A percentile compares a stretch with the other conserved stretches of the same genome.
Conservation (phyloP, 2,329 filamentous ascomycete genomes). For the Cordyceps fumosorosea region DNA sequence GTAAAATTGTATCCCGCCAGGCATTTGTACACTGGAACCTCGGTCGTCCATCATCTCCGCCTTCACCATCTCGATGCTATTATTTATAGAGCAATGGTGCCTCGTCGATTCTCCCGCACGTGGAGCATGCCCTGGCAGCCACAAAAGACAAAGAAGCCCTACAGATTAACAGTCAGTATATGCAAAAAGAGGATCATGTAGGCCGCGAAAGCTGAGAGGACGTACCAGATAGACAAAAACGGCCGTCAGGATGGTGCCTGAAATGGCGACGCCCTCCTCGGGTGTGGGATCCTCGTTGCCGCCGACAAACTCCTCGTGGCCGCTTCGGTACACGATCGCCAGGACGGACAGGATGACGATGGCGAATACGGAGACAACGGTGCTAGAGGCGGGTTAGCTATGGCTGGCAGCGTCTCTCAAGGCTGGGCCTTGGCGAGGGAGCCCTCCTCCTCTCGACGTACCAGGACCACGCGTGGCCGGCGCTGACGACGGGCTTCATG, state of each 20-base stretch:
- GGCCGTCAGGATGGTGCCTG: constrained; percentile 77
- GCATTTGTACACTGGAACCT: neutral
- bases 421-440: neutral
- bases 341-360: constrained; percentile 59
- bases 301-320: constrained; percentile 80
- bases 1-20: neutral
- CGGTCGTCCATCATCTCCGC: neutral
- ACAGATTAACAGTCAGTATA: constrained; percentile 1
- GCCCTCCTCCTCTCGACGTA: constrained; percentile 37
- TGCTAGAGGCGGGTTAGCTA: constrained; percentile 45
- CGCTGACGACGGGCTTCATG: constrained; percentile 94
- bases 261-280: constrained; percentile 68
- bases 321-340: constrained; percentile 66
- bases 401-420: neutral
- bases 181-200: neutral
- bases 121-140: constrained; percentile 83
- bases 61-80: constrained; percentile 23
- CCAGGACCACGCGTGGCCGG: constrained; percentile 94
- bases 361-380: constrained; percentile 60
- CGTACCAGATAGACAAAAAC: constrained; percentile 85
- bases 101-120: constrained; percentile 72
- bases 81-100: constrained; percentile 67
- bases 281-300: constrained; percentile 62
- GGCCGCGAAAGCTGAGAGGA: constrained; percentile 20
- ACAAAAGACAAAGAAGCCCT: constrained; percentile 91